A percentile compares a stretch with the other conserved stretches of the same genome.
These are phyloP conservation scores for Emergomyces orientalis DNA, from an alignment of 2,329 filamentous ascomycete genomes.

Conservation along the genomic window DNA sequence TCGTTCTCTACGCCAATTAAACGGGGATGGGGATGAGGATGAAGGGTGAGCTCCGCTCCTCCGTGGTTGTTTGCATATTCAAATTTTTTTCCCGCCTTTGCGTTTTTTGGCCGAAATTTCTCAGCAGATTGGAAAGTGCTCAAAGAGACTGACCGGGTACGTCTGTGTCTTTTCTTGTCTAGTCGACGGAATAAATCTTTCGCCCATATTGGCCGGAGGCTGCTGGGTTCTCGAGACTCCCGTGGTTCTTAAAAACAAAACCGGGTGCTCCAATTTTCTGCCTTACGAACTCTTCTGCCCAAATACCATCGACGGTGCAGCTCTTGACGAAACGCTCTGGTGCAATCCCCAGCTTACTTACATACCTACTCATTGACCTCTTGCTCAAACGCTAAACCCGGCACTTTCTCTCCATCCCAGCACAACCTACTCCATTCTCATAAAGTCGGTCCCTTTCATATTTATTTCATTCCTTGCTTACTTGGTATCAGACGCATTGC, in stretches of 20 bases:
- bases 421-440: neutral
- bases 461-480: neutral
- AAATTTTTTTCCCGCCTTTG: neutral
- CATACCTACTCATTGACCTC: neutral
- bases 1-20: neutral
- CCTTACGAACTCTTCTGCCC: neutral
- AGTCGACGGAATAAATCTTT: constrained; percentile 20
- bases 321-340: neutral
- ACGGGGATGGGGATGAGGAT: neutral
- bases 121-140: neutral
- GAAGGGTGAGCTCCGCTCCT: neutral
- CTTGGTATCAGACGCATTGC: neutral
- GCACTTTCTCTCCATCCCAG: neutral
- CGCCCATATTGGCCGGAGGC: constrained; percentile 30
- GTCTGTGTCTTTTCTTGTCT: constrained; percentile 1
- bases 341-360: neutral
- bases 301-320: neutral
- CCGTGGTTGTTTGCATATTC: neutral
- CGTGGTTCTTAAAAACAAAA: neutral
- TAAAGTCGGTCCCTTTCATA: neutral
- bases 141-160: constrained; percentile 2
- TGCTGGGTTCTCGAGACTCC: constrained; percentile 24
- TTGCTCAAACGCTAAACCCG: neutral
- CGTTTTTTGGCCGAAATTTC: neutral
- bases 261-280: neutral